phyloP scores from a whole-genome alignment of 176 grass and related monocot genomes.

The Avena atlantica region DNA sequence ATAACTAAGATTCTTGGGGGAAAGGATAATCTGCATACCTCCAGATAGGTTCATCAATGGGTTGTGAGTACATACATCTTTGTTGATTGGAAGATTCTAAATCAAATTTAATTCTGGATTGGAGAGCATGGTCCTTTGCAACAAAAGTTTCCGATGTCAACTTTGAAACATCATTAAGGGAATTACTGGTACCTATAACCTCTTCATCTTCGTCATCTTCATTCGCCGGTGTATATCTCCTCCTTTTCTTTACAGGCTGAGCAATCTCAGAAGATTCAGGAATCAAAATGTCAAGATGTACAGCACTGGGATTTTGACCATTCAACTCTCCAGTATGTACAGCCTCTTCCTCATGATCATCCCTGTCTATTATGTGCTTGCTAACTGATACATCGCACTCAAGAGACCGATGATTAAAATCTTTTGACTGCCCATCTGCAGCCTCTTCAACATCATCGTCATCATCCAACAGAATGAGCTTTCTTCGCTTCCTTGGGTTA shows the following conservation, averaged over 20 bases:
- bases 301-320: conserved; percentile 9
- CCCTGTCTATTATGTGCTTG: neutral
- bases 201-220: conserved; percentile 42
- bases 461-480: conserved; percentile 1
- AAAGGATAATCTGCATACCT: conserved; percentile 36
- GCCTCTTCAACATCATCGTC: conserved; percentile 36
- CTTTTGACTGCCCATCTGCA: neutral
- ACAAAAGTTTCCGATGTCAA: conserved; percentile 6
- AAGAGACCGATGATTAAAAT: conserved; percentile 20
- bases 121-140: neutral
- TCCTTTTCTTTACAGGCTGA: conserved; percentile 28
- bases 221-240: conserved; percentile 33
- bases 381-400: conserved; percentile 30
- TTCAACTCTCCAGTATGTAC: conserved; percentile 19
- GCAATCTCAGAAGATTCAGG: neutral
- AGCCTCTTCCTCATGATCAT: conserved; percentile 21
- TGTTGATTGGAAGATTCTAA: conserved; percentile 19
- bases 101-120: conserved; percentile 5
- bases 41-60: conserved; percentile 51
- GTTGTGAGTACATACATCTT: conserved; percentile 20
- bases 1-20: neutral
- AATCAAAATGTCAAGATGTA: neutral
- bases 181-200: neutral
- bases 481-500: conserved; percentile 16
- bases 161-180: conserved; percentile 24